Percentiles rank a stretch among this genome's conserved stretches.
Evolutionary conservation across 345 rosid genomes (phyloP).

Genomic region (Pseudoturritis turrita): DNA sequence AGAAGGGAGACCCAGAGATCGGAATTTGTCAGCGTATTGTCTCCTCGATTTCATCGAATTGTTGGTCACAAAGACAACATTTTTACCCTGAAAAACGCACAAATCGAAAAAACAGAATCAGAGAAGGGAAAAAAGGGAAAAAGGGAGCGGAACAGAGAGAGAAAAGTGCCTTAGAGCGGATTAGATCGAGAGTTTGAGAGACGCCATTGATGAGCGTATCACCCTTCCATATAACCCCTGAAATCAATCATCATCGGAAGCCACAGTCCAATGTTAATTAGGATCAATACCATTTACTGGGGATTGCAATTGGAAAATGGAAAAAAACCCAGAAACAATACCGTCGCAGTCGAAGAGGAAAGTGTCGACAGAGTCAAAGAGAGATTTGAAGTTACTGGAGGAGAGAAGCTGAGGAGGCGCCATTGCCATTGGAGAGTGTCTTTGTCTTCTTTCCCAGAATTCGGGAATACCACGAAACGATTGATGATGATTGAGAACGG

Average conservation of each 20-base stretch:
- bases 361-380: conserved; percentile 57
- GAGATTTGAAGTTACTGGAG: conserved; percentile 32
- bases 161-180: conserved; percentile 59
- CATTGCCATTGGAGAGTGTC: not conserved
- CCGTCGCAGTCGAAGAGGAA: conserved; percentile 81
- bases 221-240: conserved; percentile 97
- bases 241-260: not conserved
- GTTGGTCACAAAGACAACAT: conserved; percentile 79
- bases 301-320: too few species aligned
- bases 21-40: conserved; percentile 66
- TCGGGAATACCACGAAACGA: not conserved
- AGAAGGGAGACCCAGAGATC: conserved; percentile 59
- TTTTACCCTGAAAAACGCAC: conserved; percentile 57
- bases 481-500: too few species aligned
- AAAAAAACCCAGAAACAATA: not conserved
- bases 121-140: not conserved
- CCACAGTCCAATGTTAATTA: not conserved
- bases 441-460: not conserved
- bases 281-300: not conserved
- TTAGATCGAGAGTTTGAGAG: conserved; percentile 50
- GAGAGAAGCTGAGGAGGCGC: conserved; percentile 47
- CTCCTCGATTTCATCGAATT: conserved; percentile 73
- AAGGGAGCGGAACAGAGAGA: not conserved
- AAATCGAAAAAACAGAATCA: not conserved
- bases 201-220: conserved; percentile 77